These are phyloP conservation scores for Pyrenophora seminiperda DNA, from an alignment of 2,329 filamentous ascomycete species.

Conservation along the genomic window DNA sequence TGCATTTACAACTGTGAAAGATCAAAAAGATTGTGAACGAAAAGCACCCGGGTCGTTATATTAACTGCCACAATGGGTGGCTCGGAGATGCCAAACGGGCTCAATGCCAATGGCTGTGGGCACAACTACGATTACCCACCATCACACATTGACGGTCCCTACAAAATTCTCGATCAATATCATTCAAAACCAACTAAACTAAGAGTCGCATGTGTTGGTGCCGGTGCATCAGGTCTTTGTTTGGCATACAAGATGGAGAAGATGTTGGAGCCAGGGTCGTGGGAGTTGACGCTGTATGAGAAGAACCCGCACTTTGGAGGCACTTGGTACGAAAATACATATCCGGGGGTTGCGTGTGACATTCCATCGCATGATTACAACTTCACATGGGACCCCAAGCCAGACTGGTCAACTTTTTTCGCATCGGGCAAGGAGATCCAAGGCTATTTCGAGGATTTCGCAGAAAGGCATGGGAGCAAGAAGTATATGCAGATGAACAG, in stretches of 20 bases:
- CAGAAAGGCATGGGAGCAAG: slow-evolving; percentile 62
- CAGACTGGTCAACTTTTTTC: slow-evolving; percentile 60
- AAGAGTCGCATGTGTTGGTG: slow-evolving; percentile 38
- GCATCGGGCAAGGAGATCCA: slow-evolving; percentile 56
- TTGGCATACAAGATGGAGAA: slow-evolving; percentile 44
- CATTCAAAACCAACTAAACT: slow-evolving; percentile 42
- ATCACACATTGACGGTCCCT: slow-evolving; percentile 36
- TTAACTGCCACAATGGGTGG: slow-evolving; percentile 30
- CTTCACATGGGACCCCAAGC: slow-evolving; percentile 65
- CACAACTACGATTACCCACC: slow-evolving; percentile 39
- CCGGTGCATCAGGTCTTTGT: slow-evolving; percentile 40
- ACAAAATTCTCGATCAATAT: slow-evolving; percentile 40
- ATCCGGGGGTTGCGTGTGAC: slow-evolving; percentile 44
- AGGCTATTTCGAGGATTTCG: slow-evolving; percentile 55
- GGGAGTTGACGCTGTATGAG: slow-evolving; percentile 39
- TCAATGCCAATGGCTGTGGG: slow-evolving; percentile 36
- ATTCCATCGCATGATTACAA: slow-evolving; percentile 62
- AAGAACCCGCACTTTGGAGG: slow-evolving; percentile 41
- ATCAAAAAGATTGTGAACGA: not conserved
- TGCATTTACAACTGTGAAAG: no score
- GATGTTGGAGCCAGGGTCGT: slow-evolving; percentile 37
- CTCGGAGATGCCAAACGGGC: slow-evolving; percentile 35
- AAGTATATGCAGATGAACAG: slow-evolving; percentile 56
- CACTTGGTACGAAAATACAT: slow-evolving; percentile 45
- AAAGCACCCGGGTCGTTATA: not conserved